A percentile compares a stretch with the other conserved stretches of the same genome.
Evolutionary conservation across 495 filamentous ascomycete genomes (phyloP).

Genomic region (Hypoxylon fragiforme): DNA sequence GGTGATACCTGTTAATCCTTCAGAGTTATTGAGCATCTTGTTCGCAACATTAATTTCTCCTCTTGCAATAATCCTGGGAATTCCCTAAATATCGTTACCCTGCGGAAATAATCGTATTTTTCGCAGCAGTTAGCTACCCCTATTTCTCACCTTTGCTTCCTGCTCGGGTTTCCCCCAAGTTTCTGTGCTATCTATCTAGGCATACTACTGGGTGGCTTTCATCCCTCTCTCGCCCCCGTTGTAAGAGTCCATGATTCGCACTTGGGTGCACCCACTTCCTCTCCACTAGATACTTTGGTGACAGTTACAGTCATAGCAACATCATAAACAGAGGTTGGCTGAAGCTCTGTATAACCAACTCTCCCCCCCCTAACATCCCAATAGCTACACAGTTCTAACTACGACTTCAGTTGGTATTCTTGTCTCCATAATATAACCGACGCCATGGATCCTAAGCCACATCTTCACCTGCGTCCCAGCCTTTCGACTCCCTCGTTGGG

Average conservation of each 20-base stretch:
- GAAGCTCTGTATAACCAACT: no score
- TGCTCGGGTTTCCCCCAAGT: not conserved
- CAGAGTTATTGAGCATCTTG: no score
- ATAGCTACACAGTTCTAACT: no score
- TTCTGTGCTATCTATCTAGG: not conserved
- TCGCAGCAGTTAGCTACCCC: not conserved
- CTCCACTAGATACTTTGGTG: not conserved
- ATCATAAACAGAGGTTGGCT: no score
- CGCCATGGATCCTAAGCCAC: conserved; percentile 13
- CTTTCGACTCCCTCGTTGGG: conserved; percentile 31
- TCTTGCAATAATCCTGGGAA: not conserved
- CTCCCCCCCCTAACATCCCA: not conserved
- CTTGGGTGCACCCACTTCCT: not conserved
- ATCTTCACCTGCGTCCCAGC: conserved; percentile 15
- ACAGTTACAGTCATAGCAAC: not conserved
- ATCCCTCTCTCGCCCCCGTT: not conserved
- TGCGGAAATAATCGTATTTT: conserved; percentile 13
- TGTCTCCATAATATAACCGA: no score
- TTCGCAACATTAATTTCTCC: not conserved
- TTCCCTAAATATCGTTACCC: conserved; percentile 16
- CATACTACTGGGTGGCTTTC: not conserved
- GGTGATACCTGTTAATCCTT: no score
- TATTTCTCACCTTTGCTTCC: conserved; percentile 9
- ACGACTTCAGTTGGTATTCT: no score
- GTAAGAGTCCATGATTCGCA: not conserved